Evolutionary conservation across 768 basidiomycete species (phyloP).

Genomic region (Grammothele lineata): DNA sequence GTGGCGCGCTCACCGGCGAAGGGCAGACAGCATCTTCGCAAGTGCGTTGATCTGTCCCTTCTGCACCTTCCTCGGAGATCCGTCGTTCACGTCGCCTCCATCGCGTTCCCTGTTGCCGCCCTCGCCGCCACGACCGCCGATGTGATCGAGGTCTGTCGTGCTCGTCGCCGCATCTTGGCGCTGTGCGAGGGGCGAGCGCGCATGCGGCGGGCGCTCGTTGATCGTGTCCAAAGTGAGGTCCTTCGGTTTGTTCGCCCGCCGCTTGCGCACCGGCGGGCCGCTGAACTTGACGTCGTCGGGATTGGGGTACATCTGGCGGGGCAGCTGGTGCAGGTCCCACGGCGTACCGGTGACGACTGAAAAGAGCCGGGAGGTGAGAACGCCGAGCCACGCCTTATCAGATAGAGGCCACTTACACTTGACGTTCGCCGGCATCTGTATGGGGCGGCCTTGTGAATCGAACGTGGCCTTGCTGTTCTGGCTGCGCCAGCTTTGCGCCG

Average conservation of each 20-base stretch:
- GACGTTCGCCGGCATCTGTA: conserved; percentile 49
- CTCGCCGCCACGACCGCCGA: conserved; percentile 23
- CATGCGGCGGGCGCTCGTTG: conserved; percentile 55
- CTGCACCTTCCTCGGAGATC: conserved; percentile 71
- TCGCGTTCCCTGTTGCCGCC: conserved; percentile 25
- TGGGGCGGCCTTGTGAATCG: conserved; percentile 2
- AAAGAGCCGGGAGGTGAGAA: not conserved
- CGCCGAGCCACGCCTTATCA: not conserved
- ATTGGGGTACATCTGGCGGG: conserved; percentile 59
- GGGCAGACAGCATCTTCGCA: conserved; percentile 87
- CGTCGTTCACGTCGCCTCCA: conserved; percentile 32
- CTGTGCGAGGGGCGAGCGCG: conserved; percentile 43
- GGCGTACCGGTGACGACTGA: conserved; percentile 76
- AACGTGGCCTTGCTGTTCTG: conserved; percentile 18
- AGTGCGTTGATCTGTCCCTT: conserved; percentile 87
- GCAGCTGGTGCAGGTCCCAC: conserved; percentile 67
- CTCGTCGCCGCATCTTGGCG: conserved; percentile 66
- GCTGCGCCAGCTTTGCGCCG: conserved; percentile 69
- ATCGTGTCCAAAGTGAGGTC: conserved; percentile 71
- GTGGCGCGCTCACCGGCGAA: conserved; percentile 47
- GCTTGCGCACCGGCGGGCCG: conserved; percentile 52
- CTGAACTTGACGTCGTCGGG: conserved; percentile 63
- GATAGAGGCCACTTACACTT: conserved; percentile 60
- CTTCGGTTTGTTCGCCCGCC: conserved; percentile 53
- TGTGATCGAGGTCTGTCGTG: conserved; percentile 66